Base-by-base conservation (phyloP, 176 grass and related monocot genomes). In the Saccharum spontaneum region DNA sequence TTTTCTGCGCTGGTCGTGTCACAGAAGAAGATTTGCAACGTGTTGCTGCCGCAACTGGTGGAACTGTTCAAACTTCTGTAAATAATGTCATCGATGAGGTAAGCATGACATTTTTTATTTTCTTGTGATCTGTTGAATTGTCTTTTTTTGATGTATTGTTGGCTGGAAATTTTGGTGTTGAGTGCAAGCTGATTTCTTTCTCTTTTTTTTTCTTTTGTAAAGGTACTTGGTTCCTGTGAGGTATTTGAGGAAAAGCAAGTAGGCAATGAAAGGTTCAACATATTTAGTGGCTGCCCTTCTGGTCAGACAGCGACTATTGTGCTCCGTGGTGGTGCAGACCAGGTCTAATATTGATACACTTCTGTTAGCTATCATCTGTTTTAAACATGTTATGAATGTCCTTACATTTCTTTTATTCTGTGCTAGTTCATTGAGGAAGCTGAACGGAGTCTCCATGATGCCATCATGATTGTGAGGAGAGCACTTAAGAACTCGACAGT, bases 391-490 rank as follows among this genome's bases (percentile, higher is more conserved):
- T 73, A 20, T 70, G 44, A 30, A 17, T 0, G 20, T 63, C 16
- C 43, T 88, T 89, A 62, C 37, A 45, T 76, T 59, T 2, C 72
- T 84, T 73, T 77, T 28, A 34, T 71, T 3, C 6, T 55, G 15
- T 82, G 20, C 61, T 78, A 95, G 93, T 98, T 98, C 81, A 98
- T 98, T 55, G 93, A 98, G 87, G 96, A 98, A 94, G 96, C 96
- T 89, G 96, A 98, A 93, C 85, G 93, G 73, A 95, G 96, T 82
- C 87, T 98, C 14, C 96, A 94, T 84, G 96, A 95, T 85, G 96
- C 96, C 31, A 98, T 98, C 52, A 98, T 98, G 93, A 98, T 98
- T 79, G 96, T 94, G 34, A 98, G 93, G 76, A 98, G 96, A 87
- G 93, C 96, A 77, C 39, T 98, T 55, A 98, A 95, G 69, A 98